Evolutionary conservation across 2,329 filamentous ascomycete species (phyloP).

Genomic region (Aspergillus versicolor): DNA sequence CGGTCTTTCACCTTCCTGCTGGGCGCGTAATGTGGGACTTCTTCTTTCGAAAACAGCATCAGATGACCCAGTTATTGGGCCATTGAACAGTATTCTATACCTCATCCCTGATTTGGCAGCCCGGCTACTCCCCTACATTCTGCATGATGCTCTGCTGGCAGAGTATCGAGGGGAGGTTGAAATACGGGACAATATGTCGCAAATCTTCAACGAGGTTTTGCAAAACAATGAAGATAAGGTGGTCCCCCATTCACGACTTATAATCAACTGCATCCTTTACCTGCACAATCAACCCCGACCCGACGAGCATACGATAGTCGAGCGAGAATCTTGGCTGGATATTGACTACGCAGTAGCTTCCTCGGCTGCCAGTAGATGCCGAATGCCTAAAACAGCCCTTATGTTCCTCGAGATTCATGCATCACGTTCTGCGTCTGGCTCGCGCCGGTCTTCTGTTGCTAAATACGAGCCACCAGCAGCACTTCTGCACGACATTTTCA

Average conservation of each 20-base stretch:
- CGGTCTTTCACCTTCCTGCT: constrained; percentile 27
- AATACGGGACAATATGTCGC: constrained; percentile 64
- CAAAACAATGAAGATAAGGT: constrained; percentile 40
- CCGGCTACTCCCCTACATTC: constrained; percentile 74
- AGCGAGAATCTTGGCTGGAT: constrained; percentile 81
- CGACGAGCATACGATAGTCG: constrained; percentile 73
- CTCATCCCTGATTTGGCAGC: constrained; percentile 69
- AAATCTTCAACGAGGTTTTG: constrained; percentile 65
- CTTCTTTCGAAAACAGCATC: constrained; percentile 60
- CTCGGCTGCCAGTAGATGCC: constrained; percentile 70
- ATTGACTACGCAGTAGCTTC: constrained; percentile 72
- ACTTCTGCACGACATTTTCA: constrained; percentile 78
- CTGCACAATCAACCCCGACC: constrained; percentile 77
- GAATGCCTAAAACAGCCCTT: constrained; percentile 83
- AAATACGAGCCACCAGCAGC: constrained; percentile 60
- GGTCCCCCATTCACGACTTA: constrained; percentile 65
- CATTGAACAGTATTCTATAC: constrained; percentile 65
- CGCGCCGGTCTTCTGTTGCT: constrained; percentile 65
- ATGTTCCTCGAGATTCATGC: constrained; percentile 75
- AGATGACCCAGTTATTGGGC: constrained; percentile 66
- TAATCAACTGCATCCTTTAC: constrained; percentile 81
- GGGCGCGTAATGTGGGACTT: constrained; percentile 35
- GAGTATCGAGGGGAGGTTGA: constrained; percentile 63
- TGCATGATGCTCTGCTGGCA: constrained; percentile 75
- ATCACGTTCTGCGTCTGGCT: constrained; percentile 56